These are phyloP conservation scores for Saccharomycopsis javanensis DNA, from an alignment of 805 yeast species.

Conservation along the genomic window DNA sequence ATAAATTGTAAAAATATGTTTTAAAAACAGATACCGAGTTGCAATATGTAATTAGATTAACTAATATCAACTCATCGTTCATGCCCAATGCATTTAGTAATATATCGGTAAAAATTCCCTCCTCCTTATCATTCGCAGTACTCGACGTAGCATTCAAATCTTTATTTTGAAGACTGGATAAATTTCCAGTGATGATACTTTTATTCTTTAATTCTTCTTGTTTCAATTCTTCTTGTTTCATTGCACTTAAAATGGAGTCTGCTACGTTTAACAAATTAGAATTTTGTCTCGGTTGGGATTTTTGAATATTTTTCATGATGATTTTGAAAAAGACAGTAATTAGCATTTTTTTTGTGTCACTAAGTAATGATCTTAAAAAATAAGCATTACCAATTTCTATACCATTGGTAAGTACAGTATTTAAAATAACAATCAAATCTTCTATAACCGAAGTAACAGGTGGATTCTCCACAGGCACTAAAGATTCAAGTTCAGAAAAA, in stretches of 20 bases:
- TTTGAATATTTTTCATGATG: slow-evolving; percentile 37
- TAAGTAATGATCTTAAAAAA: slow-evolving; percentile 45
- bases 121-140: slow-evolving; percentile 1
- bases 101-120: slow-evolving; percentile 21
- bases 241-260: slow-evolving; percentile 1
- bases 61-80: slow-evolving; percentile 40
- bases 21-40: slow-evolving; percentile 64
- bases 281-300: slow-evolving; percentile 33
- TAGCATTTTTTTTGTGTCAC: slow-evolving; percentile 47
- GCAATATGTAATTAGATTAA: slow-evolving; percentile 54
- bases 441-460: slow-evolving; percentile 82
- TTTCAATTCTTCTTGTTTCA: slow-evolving; percentile 9
- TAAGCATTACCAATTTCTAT: slow-evolving; percentile 61
- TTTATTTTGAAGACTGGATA: slow-evolving; percentile 6
- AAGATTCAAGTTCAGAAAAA: slow-evolving; percentile 3
- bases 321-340: slow-evolving; percentile 57
- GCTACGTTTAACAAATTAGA: slow-evolving; percentile 22
- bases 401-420: slow-evolving; percentile 53
- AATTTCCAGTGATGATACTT: slow-evolving; percentile 14
- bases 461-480: slow-evolving; percentile 40
- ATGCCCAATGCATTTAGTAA: slow-evolving; percentile 29
- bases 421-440: slow-evolving; percentile 67
- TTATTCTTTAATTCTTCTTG: slow-evolving; percentile 3
- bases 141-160: neutral
- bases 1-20: slow-evolving; percentile 44